Base-by-base conservation (phyloP, 768 basidiomycete species). In the Lyophyllum shimeji region DNA sequence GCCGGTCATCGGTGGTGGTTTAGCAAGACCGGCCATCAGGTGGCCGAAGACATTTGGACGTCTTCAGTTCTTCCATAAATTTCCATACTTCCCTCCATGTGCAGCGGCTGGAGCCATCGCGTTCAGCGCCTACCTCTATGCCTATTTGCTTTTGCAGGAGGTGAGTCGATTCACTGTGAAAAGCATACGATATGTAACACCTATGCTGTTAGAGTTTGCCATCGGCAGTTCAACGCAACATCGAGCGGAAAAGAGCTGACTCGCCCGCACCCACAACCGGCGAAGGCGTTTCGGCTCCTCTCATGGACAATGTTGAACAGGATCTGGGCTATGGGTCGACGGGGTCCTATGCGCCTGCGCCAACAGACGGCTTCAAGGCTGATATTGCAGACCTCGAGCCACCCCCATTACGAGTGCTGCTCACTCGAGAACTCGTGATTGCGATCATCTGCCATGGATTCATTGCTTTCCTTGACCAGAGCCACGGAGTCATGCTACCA, bases 381-480 rank as follows among this genome's bases (percentile, higher is more conserved):
- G 40, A 23, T 34, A 12, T 50, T 8, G 56, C 69, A 23, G 66
- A 51, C 25, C 39, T 53, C 7, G 46, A 51, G n/a, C 68, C 71
- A 37, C 57, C 53, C 12, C 53, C 63, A 0, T 61, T 68, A 9
- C 57, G 60, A n/a, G 60, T 58, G 37, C 57, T 69, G 11, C 46
- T 64, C 23, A 56, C 57, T 39, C 59, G 50, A 20, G 67, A 71
- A 6, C 71, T 84, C 50, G 51, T 77, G 50, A 58, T 82, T 43
- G 69, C 79, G 15, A 62, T 79, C 18, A 47, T 60, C 40, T 80
- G 76, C 61, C 77, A 76, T 56, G 70, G 65, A 25, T 57, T 60
- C 6, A 65, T 82, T 9, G 70, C 71, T 7, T 72, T 84, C 20
- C 60, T 77, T 9, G 78, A 81, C 24, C 74, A 77, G 27, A 63